A percentile compares a stretch with the other conserved stretches of the same genome.
Evolutionary conservation across 345 rosid species (phyloP).

Genomic region (Microcos paniculata): DNA sequence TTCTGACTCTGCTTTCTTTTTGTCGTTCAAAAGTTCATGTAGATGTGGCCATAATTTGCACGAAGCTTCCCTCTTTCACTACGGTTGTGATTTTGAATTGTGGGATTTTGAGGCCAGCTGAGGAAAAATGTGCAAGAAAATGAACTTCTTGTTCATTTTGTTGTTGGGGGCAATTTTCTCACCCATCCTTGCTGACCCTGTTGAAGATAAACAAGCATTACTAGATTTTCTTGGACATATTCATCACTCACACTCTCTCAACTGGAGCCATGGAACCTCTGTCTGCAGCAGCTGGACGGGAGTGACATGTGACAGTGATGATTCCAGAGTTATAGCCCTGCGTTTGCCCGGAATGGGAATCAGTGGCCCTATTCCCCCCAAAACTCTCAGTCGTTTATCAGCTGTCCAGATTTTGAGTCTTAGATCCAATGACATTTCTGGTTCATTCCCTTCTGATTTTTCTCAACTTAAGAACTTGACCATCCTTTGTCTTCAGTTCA

Average conservation of each 20-base stretch:
- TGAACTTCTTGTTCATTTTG: constrained; percentile 30
- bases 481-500: constrained; percentile 62
- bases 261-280: constrained; percentile 57
- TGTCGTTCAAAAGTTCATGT: constrained; percentile 7
- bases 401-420: constrained; percentile 65
- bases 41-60: constrained; percentile 23
- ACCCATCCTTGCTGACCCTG: constrained; percentile 40
- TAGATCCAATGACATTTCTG: constrained; percentile 70
- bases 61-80: constrained; percentile 9
- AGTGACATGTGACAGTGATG: constrained; percentile 57
- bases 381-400: constrained; percentile 60
- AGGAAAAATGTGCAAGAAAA: constrained; percentile 28
- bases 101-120: not conserved
- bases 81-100: not conserved
- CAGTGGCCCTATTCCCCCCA: constrained; percentile 47
- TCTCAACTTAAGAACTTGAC: constrained; percentile 57
- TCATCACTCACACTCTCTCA: constrained; percentile 55
- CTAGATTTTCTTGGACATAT: constrained; percentile 64
- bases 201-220: constrained; percentile 70
- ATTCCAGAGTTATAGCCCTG: constrained; percentile 55
- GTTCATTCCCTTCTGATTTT: constrained; percentile 64
- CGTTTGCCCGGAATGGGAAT: constrained; percentile 63
- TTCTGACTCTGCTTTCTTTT: constrained; percentile 8
- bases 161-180: constrained; percentile 37
- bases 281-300: constrained; percentile 82